phyloP scores from a whole-genome alignment of 805 yeast genomes.

The Cyberlindnera maclurae region DNA sequence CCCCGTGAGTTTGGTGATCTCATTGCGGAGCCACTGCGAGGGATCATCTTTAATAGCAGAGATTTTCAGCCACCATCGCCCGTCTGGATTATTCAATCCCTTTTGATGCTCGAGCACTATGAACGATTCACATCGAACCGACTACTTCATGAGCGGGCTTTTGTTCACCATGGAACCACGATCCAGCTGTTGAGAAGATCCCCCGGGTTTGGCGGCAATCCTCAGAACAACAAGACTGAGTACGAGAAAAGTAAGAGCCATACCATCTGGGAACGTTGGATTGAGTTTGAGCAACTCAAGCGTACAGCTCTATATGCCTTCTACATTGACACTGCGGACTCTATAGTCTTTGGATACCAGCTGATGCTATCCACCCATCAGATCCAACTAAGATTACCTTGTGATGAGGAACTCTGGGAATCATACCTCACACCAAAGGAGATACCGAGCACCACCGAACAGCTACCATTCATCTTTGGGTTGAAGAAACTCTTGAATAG shows the following conservation, averaged over 20 bases:
- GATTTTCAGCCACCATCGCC: slow-evolving; percentile 73
- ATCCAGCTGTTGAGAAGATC: slow-evolving; percentile 71
- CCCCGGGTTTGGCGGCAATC: slow-evolving; percentile 70
- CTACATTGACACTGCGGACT: slow-evolving; percentile 72
- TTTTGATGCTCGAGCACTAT: slow-evolving; percentile 66
- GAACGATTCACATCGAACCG: slow-evolving; percentile 71
- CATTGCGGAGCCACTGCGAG: slow-evolving; percentile 48
- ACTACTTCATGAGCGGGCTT: slow-evolving; percentile 71
- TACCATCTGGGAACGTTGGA: slow-evolving; percentile 58
- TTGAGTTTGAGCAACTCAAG: slow-evolving; percentile 71
- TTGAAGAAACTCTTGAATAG: slow-evolving; percentile 53
- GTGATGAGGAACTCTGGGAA: slow-evolving; percentile 57
- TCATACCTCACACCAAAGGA: slow-evolving; percentile 26
- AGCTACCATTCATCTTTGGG: slow-evolving; percentile 44
- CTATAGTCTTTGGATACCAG: slow-evolving; percentile 72
- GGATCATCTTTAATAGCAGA: slow-evolving; percentile 60
- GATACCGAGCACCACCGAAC: slow-evolving; percentile 21
- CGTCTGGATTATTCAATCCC: slow-evolving; percentile 70
- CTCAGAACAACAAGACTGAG: slow-evolving; percentile 29
- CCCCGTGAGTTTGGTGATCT: slow-evolving; percentile 26
- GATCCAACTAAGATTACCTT: slow-evolving; percentile 54
- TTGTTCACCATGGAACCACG: slow-evolving; percentile 81
- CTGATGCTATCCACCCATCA: slow-evolving; percentile 52
- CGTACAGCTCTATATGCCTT: slow-evolving; percentile 77
- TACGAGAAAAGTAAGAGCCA: slow-evolving; percentile 24